Conservation (phyloP, 1,139 yeast species). For the Geotrichum histeridarum region DNA sequence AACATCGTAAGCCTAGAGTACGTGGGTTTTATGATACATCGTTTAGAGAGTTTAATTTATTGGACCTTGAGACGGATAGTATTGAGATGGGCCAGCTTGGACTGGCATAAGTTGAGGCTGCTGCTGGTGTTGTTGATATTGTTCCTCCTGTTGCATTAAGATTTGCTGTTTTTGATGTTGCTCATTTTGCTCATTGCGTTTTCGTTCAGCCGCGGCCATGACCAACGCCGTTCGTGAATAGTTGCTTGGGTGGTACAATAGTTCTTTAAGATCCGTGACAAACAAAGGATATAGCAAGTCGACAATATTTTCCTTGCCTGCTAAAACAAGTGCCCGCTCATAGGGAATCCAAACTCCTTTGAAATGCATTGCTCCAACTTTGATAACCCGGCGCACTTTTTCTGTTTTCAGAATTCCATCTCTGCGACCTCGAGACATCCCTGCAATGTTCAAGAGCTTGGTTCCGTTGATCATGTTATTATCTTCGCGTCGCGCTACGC, state of each 20-base stretch:
- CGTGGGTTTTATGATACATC: no score
- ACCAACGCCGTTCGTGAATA: slow-evolving; percentile 19
- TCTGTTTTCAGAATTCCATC: slow-evolving; percentile 89
- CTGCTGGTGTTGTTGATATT: slow-evolving; percentile 21
- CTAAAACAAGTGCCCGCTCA: slow-evolving; percentile 83
- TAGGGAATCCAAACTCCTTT: slow-evolving; percentile 97
- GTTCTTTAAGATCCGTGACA: slow-evolving; percentile 67
- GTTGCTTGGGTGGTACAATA: slow-evolving; percentile 27
- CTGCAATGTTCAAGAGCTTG: slow-evolving; percentile 79
- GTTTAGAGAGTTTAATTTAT: no score
- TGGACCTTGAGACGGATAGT: no score
- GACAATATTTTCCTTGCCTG: slow-evolving; percentile 76
- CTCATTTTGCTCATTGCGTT: slow-evolving; percentile 13
- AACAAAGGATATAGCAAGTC: slow-evolving; percentile 80
- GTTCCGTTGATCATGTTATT: slow-evolving; percentile 92
- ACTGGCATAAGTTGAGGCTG: slow-evolving; percentile 4
- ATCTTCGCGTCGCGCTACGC: slow-evolving; percentile 87
- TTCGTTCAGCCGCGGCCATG: slow-evolving; percentile 22
- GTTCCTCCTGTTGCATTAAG: slow-evolving; percentile 4
- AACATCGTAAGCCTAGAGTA: no score
- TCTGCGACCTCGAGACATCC: slow-evolving; percentile 91
- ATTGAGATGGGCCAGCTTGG: no score
- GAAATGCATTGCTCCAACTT: slow-evolving; percentile 90
- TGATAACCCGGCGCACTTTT: slow-evolving; percentile 80
- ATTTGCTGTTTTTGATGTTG: slow-evolving; percentile 13